Conservation (phyloP, 257 asterid species). For the Lycium barbarum region DNA sequence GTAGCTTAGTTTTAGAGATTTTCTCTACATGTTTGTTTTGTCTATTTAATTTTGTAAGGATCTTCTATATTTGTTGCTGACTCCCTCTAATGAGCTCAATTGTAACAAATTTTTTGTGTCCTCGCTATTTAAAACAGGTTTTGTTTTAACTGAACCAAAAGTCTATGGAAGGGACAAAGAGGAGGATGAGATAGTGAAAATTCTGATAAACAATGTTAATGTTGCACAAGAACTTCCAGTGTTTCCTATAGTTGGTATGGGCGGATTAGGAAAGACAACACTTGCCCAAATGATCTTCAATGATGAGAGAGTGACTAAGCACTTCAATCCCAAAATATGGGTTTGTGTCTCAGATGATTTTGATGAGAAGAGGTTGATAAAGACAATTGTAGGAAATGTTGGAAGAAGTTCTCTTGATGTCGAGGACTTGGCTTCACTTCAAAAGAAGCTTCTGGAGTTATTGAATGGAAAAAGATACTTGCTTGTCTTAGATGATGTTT, state of each 20-base stretch:
- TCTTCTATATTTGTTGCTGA: background rate
- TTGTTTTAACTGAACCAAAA: slow-evolving; percentile 28
- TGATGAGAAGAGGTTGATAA: slow-evolving; percentile 33
- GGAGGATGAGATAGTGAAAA: slow-evolving; percentile 35
- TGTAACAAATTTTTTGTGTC: background rate
- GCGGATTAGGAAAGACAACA: background rate
- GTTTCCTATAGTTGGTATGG: slow-evolving; percentile 32
- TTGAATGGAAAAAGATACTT: slow-evolving; percentile 38
- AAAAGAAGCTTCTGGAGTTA: slow-evolving; percentile 31
- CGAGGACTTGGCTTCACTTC: slow-evolving; percentile 32
- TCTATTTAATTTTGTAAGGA: background rate
- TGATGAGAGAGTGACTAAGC: slow-evolving; percentile 13
- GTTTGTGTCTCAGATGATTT: slow-evolving; percentile 47
- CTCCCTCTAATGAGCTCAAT: background rate
- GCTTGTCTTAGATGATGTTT: slow-evolving; percentile 47
- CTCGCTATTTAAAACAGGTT: slow-evolving; percentile 35
- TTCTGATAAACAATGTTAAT: slow-evolving; percentile 35
- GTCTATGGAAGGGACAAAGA: slow-evolving; percentile 39
- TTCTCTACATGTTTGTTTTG: too few species aligned
- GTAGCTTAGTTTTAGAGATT: too few species aligned
- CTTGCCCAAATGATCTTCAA: slow-evolving; percentile 25
- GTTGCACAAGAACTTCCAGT: slow-evolving; percentile 23
- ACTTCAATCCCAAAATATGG: slow-evolving; percentile 38
- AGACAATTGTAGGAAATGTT: slow-evolving; percentile 39
- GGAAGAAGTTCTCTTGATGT: background rate